These are phyloP conservation scores for Candida glucosophila DNA, from an alignment of 1,139 yeast species.

Conservation along the genomic window DNA sequence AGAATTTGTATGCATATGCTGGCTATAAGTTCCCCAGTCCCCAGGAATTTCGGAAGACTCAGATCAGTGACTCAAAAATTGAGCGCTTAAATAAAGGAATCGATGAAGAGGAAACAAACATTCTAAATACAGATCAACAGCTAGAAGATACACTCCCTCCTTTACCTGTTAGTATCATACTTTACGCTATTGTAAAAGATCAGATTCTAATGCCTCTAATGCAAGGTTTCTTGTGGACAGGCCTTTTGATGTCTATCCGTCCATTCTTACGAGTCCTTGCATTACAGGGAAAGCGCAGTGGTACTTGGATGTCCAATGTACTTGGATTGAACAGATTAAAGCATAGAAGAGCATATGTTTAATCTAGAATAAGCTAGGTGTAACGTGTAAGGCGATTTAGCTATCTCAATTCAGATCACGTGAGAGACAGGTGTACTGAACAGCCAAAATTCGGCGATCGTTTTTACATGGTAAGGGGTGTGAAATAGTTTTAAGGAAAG, in stretches of 20 bases:
- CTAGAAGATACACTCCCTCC: constrained; percentile 13
- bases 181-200: constrained; percentile 53
- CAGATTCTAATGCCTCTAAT: constrained; percentile 61
- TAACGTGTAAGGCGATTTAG: constrained; percentile 3
- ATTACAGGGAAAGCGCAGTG: constrained; percentile 23
- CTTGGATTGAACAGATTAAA: constrained; percentile 15
- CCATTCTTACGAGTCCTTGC: constrained; percentile 22
- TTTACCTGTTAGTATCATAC: constrained; percentile 32
- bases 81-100: constrained; percentile 13
- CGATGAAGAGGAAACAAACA: constrained; percentile 15
- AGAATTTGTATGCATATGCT: constrained; percentile 35
- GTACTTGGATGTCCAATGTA: constrained; percentile 17
- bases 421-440: constrained; percentile 1
- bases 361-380: too few species aligned
- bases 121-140: constrained; percentile 5
- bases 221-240: constrained; percentile 37
- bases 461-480: too few species aligned
- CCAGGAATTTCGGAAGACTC: constrained; percentile 3
- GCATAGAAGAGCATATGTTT: background rate
- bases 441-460: too few species aligned
- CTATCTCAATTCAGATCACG: constrained; percentile 1
- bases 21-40: constrained; percentile 1
- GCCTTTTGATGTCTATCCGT: constrained; percentile 20
- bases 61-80: constrained; percentile 17
- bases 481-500: too few species aligned